Evolutionary conservation across 805 yeast species (phyloP).

Genomic region (Candida alai): DNA sequence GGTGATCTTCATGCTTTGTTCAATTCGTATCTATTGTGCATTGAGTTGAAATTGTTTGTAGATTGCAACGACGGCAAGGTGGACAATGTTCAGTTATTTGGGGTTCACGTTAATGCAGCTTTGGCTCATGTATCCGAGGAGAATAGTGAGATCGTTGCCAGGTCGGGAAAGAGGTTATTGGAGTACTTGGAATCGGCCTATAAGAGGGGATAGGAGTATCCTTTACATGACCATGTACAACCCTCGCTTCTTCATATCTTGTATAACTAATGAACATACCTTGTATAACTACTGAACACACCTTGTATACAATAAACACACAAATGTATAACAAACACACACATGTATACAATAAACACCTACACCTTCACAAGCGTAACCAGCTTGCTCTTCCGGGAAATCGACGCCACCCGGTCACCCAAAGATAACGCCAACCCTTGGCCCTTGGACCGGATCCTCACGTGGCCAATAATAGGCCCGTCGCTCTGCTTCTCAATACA

Average conservation of each 20-base stretch:
- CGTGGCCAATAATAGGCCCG: slow-evolving; percentile 86
- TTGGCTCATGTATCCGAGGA: slow-evolving; percentile 15
- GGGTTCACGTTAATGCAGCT: slow-evolving; percentile 15
- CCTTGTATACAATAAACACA: too few species aligned
- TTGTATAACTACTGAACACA: too few species aligned
- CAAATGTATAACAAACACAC: not conserved
- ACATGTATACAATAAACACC: not conserved
- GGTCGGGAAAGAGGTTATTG: slow-evolving; percentile 6
- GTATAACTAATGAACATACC: slow-evolving; percentile 1
- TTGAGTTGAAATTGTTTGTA: slow-evolving; percentile 4
- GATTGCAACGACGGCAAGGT: slow-evolving; percentile 15
- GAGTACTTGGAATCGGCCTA: slow-evolving; percentile 5
- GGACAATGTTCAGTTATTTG: slow-evolving; percentile 13
- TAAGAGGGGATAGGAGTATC: too few species aligned
- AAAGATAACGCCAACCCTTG: slow-evolving; percentile 94
- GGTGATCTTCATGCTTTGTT: slow-evolving; percentile 21
- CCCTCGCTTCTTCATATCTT: too few species aligned
- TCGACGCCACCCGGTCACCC: slow-evolving; percentile 89
- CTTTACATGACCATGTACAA: too few species aligned
- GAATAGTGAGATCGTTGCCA: slow-evolving; percentile 11
- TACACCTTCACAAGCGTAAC: not conserved
- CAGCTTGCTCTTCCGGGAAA: slow-evolving; percentile 50
- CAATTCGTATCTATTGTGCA: slow-evolving; percentile 9
- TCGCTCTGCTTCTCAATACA: slow-evolving; percentile 79
- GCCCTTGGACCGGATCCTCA: slow-evolving; percentile 94